Evolutionary conservation across 768 basidiomycete species (phyloP), one percentile per base, ranked within the genome.

Genomic region (Calocera viscosa): DNA sequence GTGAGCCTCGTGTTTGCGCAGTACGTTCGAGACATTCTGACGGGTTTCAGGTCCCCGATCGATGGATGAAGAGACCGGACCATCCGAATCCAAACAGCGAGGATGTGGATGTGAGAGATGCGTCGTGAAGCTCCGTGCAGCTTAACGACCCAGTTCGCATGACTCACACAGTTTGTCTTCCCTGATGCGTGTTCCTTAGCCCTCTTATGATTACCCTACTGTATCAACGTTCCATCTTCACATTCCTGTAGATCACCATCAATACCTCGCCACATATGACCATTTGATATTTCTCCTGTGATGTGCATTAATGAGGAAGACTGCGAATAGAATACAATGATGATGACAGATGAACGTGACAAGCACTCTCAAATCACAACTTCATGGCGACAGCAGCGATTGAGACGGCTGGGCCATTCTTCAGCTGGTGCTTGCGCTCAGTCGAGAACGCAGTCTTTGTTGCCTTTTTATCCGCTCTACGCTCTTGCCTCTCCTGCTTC

Each of bases 61-160:
- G 91, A 64, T 93, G 91, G 91, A 89, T 90, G 88, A 93, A 93
- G 75, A 87, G 87, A 68, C 83, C 81, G 66, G 89, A 92, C 71
- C 80, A 82, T 0, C 84, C 89, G 1, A 89, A 91, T 32, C 65
- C 41, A 66, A 60, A 19, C 30, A 2, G 30, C 19, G 53, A 60
- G 10, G 53, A 60, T 19, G 2, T 32, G 2, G 53, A 60, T 2
- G 24, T 10, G 10, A 60, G 30, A n/a, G n/a, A n/a, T n/a, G n/a
- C n/a, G n/a, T n/a, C n/a, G n/a, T n/a, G n/a, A n/a, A n/a, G n/a
- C n/a, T n/a, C n/a, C n/a, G n/a, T n/a, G n/a, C n/a, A n/a, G n/a
- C n/a, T n/a, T n/a, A n/a, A n/a, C n/a, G n/a, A n/a, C n/a, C n/a
- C n/a, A n/a, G n/a, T n/a, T n/a, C n/a, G n/a, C n/a, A n/a, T n/a